Evolutionary conservation across 805 yeast species (phyloP).

Genomic region (Candida loeiensis): DNA sequence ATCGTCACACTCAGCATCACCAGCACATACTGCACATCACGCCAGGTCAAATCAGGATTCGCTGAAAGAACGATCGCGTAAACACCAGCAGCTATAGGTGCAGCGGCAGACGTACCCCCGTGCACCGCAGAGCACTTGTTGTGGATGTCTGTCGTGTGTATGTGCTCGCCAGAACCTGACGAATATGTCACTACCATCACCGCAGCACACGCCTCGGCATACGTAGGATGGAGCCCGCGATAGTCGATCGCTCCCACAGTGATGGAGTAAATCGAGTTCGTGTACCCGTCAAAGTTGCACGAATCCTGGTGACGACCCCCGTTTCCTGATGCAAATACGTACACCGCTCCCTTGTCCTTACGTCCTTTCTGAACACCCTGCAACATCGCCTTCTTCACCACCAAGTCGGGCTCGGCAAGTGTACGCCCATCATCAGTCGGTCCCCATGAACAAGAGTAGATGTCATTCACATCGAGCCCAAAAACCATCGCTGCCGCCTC

Average conservation of each 20-base stretch:
- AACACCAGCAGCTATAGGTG: conserved; percentile 97
- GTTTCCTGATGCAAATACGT: conserved; percentile 95
- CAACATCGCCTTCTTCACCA: conserved; percentile 79
- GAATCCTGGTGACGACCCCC: conserved; percentile 83
- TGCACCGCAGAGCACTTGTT: conserved; percentile 68
- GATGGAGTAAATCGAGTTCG: conserved; percentile 90
- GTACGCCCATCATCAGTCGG: conserved; percentile 90
- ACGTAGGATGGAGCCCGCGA: conserved; percentile 80
- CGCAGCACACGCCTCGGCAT: conserved; percentile 92
- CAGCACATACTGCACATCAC: conserved; percentile 86
- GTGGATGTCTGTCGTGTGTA: conserved; percentile 80
- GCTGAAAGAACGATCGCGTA: conserved; percentile 78
- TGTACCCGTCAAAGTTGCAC: conserved; percentile 96
- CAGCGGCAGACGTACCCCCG: conserved; percentile 99
- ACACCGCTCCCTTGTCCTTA: conserved; percentile 73
- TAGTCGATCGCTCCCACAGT: conserved; percentile 94
- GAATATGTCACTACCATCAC: conserved; percentile 91
- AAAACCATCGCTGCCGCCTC: conserved; percentile 88
- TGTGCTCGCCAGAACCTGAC: conserved; percentile 85
- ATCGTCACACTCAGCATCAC: conserved; percentile 69
- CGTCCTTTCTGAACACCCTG: conserved; percentile 85
- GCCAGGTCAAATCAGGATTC: conserved; percentile 88
- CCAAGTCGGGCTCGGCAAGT: conserved; percentile 75
- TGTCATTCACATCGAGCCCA: conserved; percentile 80
- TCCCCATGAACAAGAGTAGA: conserved; percentile 98